Evolutionary conservation across 805 yeast genomes (phyloP).

Genomic region (Blastobotrys peoriensis): DNA sequence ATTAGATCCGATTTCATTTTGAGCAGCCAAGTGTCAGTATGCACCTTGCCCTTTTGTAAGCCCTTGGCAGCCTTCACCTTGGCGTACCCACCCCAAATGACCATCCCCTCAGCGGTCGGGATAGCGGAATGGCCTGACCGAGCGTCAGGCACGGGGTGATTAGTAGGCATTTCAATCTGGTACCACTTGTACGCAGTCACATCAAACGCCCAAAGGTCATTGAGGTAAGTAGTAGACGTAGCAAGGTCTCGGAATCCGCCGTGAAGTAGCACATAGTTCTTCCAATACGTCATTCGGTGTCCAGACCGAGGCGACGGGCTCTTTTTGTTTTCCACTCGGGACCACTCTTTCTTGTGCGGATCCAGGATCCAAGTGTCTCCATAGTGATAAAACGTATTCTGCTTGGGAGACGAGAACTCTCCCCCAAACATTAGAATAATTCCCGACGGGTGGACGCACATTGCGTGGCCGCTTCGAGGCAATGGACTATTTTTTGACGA

Average conservation of each 20-base stretch:
- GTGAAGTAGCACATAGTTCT: conserved; percentile 73
- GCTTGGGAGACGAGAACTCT: conserved; percentile 94
- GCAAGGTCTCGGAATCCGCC: conserved; percentile 96
- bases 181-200: conserved; percentile 85
- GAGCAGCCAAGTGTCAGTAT: conserved; percentile 78
- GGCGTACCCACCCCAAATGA: conserved; percentile 89
- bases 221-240: conserved; percentile 69
- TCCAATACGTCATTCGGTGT: conserved; percentile 86
- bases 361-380: conserved; percentile 96
- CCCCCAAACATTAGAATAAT: conserved; percentile 87
- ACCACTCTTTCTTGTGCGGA: conserved; percentile 80
- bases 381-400: conserved; percentile 89
- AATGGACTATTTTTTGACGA: conserved; percentile 83
- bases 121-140: conserved; percentile 89
- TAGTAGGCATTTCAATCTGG: conserved; percentile 79
- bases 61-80: conserved; percentile 82
- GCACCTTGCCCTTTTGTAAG: conserved; percentile 82
- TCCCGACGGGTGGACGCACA: conserved; percentile 91
- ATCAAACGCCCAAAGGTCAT: conserved; percentile 91
- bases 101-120: conserved; percentile 72
- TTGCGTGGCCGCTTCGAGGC: conserved; percentile 89
- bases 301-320: conserved; percentile 85
- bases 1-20: conserved; percentile 81
- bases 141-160: conserved; percentile 78
- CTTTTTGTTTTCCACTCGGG: conserved; percentile 67